Evolutionary conservation across 805 yeast species (phyloP).

Genomic region (Wickerhamomyces pijperi): DNA sequence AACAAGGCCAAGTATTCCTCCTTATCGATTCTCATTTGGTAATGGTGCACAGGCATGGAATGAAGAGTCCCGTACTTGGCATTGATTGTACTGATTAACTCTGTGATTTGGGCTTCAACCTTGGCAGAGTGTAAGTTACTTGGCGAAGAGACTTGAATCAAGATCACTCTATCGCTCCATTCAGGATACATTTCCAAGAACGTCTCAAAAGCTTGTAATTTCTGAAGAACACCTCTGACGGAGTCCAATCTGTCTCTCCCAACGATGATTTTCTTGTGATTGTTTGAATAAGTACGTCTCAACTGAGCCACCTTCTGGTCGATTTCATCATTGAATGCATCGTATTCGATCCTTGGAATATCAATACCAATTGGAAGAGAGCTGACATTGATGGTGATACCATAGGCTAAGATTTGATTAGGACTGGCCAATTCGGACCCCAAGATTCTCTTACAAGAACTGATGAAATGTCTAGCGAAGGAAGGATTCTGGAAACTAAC

Average conservation of each 20-base stretch:
- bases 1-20: constrained; percentile 84
- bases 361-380: constrained; percentile 88
- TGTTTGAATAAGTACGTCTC: constrained; percentile 36
- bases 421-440: constrained; percentile 47
- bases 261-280: constrained; percentile 65
- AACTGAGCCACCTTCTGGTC: constrained; percentile 59
- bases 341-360: constrained; percentile 52
- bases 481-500: constrained; percentile 80
- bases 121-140: constrained; percentile 35
- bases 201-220: constrained; percentile 81
- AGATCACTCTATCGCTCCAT: constrained; percentile 77
- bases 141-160: constrained; percentile 88
- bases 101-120: constrained; percentile 73
- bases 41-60: constrained; percentile 83
- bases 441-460: constrained; percentile 78
- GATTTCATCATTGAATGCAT: constrained; percentile 33
- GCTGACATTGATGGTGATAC: constrained; percentile 62
- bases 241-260: constrained; percentile 91
- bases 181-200: constrained; percentile 87
- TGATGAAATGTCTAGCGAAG: constrained; percentile 82
- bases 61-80: constrained; percentile 75
- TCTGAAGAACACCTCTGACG: constrained; percentile 90
- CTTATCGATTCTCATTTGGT: constrained; percentile 77
- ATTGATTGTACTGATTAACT: constrained; percentile 72
- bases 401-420: constrained; percentile 56